Percentiles rank a stretch among this genome's conserved stretches.
Conservation (phyloP, 2,329 filamentous ascomycete species). For the Chaetomiaceae sp. region DNA sequence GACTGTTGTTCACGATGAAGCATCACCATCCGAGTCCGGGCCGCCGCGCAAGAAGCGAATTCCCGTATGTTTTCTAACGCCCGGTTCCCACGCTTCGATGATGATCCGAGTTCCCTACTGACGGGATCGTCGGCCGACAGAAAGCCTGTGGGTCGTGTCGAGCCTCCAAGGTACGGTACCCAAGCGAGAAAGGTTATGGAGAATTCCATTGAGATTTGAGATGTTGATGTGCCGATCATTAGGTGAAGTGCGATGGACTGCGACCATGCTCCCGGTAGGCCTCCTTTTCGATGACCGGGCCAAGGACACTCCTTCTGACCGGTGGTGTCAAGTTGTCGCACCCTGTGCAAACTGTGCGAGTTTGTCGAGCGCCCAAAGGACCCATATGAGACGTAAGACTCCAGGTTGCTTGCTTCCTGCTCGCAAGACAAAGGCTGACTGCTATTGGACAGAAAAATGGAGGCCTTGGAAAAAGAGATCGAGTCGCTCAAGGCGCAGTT, state of each 20-base stretch:
- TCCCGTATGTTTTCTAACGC: not conserved
- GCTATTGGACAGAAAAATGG: not conserved
- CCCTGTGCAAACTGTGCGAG: not conserved
- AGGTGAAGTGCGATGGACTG: slow-evolving; percentile 4
- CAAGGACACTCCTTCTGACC: not conserved
- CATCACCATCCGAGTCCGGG: not conserved
- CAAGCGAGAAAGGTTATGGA: not conserved
- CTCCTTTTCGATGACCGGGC: not conserved
- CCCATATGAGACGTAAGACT: slow-evolving; percentile 1
- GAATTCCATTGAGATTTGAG: not conserved
- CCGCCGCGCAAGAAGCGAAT: slow-evolving; percentile 6
- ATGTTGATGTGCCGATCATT: not conserved
- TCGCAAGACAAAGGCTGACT: too few relatives aligned
- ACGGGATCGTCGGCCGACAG: not conserved
- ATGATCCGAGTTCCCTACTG: not conserved
- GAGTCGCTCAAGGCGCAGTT: slow-evolving; percentile 1
- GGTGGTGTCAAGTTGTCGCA: not conserved
- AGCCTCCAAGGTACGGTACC: not conserved
- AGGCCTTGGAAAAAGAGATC: slow-evolving; percentile 3
- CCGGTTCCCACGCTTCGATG: not conserved
- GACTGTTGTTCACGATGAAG: not conserved
- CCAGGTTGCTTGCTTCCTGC: too few relatives aligned
- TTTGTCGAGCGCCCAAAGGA: slow-evolving; percentile 8
- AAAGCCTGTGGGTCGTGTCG: slow-evolving; percentile 6
- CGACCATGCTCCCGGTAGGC: slow-evolving; percentile 4